Evolutionary conservation across 345 rosid species (phyloP), one percentile per base, ranked within the genome.

Genomic region (Kernera saxatilis): DNA sequence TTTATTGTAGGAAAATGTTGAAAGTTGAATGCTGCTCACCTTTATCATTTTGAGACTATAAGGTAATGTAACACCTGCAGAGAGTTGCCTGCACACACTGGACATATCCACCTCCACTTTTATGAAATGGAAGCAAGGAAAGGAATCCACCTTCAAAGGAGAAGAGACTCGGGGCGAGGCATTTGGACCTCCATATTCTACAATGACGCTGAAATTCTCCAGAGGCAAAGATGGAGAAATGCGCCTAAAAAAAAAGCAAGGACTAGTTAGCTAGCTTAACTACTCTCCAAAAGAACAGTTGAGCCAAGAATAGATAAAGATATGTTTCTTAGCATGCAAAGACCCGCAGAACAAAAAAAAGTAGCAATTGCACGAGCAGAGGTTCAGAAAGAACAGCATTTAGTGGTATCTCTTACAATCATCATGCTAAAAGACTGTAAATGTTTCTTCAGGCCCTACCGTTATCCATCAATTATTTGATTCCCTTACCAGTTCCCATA

Each of bases 171-270:
- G 78, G 22, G 91, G 82, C 8, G 80, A 78, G 46, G 52, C 77
- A 59, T 73, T 64, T 66, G 84, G 69, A 62, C 88, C 87, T 69
- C 87, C 91, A 67, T 82, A 86, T 67, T 86, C 88, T 75, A 86
- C 51, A 75, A 86, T 77, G 71, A 83, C 27, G 60, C 61, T 57
- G 80, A 86, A 86, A 73, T 82, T 80, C 77, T 77, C 58, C 72
- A 84, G 51, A 23, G 82, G 83, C 72, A 84, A 83, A 55, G 79
- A 69, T 70, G 82, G 70, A 76, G 83, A 81, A 59, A 84, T 76
- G 65, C 54, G 71, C 85, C 91, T 86, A 53, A 15, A 19, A 74
- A 69, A 50, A 65, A 69, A 72, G 48, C 56, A 78, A 67, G 51
- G 44, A 46, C 58, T 67, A 62, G 70, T 78, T 54, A 73, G 49